Evolutionary conservation across 2,329 filamentous ascomycete species (phyloP), one percentile per base, ranked within the genome.

Genomic region (Botrytis galanthina): DNA sequence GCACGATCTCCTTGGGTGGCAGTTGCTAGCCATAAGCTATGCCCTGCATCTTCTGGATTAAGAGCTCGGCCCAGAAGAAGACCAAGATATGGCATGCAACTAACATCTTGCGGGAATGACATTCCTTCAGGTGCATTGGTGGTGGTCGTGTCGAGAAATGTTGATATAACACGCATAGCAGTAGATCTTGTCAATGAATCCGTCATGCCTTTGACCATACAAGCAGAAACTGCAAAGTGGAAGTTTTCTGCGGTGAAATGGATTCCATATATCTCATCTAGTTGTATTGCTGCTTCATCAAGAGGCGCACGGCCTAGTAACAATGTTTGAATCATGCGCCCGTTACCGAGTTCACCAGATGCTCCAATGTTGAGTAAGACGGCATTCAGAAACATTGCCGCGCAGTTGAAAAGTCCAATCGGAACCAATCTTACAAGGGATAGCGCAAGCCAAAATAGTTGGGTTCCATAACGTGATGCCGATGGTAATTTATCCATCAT

Each of bases 401-500:
- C 87, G 79, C 88, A 91, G 80, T 91, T 92, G 82, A 92, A 92
- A 1, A 92, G 84, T 57, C 82, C 83, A 9, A 87, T 83, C 5
- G 90, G 90, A 26, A 91, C 88, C 4, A 92, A 85, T 12, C 90
- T 86, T 37, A 92, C 84, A 1, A 92, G 83, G 3, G 90, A 91
- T 76, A 92, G 87, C 16, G 89, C 90, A 48, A 92, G 83, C 90
- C 90, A 92, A 80, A 92, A 92, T 9, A 92, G 83, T 78, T 92
- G 90, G 48, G 91, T 82, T 0, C 90, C 89, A 78, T 92, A 92
- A 46, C 90, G 87, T 42, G 90, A 92, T 16, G 89, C 86, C 4
- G 89, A 87, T 9, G 89, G 88, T 32, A 92, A 84, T 78, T 92
- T 92, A 26, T 87, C 85, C 85, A 92, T 91, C 90, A 92, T 92